These are phyloP conservation scores for Magnusiomyces tetraspermus DNA, from an alignment of 1,139 yeast genomes.

Conservation along the genomic window DNA sequence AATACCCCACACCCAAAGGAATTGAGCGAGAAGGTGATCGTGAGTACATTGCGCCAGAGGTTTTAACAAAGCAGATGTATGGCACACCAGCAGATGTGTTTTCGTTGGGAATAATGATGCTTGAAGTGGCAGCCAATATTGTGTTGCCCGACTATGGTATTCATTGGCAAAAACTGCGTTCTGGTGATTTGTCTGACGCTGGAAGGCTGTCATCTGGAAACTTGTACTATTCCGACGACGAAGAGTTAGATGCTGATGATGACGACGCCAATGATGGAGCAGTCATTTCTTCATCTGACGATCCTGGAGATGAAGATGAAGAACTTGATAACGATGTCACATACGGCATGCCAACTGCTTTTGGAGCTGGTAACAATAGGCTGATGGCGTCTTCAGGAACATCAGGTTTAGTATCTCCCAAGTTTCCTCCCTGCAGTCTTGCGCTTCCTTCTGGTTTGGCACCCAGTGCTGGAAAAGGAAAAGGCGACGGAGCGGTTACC, in stretches of 20 bases:
- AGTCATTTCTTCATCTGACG: background rate
- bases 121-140: slow-evolving; percentile 94
- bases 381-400: background rate
- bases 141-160: slow-evolving; percentile 92
- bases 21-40: slow-evolving; percentile 94
- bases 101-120: slow-evolving; percentile 81
- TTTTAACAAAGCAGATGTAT: slow-evolving; percentile 69
- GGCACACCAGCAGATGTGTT: slow-evolving; percentile 92
- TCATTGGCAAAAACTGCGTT: slow-evolving; percentile 91
- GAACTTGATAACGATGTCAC: background rate
- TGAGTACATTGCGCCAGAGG: slow-evolving; percentile 96
- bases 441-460: background rate
- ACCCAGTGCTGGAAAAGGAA: background rate
- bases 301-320: background rate
- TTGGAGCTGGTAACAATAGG: background rate
- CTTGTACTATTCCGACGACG: slow-evolving; percentile 24
- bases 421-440: background rate
- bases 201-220: slow-evolving; percentile 75
- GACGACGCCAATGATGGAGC: slow-evolving; percentile 1
- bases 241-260: slow-evolving; percentile 2
- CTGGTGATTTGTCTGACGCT: slow-evolving; percentile 94
- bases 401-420: background rate
- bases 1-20: slow-evolving; percentile 38
- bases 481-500: background rate
- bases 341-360: background rate